phyloP scores from a whole-genome alignment of 306 rosid genomes.

The Dryas drummondii region DNA sequence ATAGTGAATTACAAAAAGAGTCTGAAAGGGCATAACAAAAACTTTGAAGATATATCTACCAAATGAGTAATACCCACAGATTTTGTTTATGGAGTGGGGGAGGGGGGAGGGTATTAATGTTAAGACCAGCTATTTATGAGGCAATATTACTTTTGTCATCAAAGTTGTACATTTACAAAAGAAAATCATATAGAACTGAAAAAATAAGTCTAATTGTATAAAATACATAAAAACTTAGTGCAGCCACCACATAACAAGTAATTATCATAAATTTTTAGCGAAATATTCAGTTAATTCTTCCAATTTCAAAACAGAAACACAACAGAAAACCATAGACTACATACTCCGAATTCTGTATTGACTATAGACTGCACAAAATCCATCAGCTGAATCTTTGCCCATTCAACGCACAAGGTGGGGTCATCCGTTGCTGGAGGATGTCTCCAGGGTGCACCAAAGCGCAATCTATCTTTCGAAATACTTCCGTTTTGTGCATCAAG shows the following conservation, averaged over 20 bases:
- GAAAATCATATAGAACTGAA: neutral
- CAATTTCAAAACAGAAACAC: constrained; percentile 12
- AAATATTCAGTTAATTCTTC: neutral
- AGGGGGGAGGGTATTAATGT: neutral
- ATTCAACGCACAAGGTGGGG: constrained; percentile 49
- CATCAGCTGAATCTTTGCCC: constrained; percentile 93
- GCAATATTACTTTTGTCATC: neutral
- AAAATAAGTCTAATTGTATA: neutral
- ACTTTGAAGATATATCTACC: neutral
- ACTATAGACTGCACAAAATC: constrained; percentile 76
- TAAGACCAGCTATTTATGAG: neutral
- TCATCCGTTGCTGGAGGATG: constrained; percentile 74
- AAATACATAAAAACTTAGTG: constrained; percentile 1
- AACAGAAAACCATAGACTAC: constrained; percentile 17
- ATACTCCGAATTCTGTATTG: constrained; percentile 86
- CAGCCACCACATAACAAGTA: neutral
- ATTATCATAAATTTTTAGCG: neutral
- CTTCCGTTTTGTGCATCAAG: constrained; percentile 58
- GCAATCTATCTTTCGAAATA: constrained; percentile 64
- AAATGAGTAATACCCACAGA: neutral
- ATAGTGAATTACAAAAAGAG: neutral
- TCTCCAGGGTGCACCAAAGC: constrained; percentile 99
- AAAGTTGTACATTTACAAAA: neutral
- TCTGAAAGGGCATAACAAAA: neutral
- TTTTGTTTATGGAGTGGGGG: neutral